Evolutionary conservation across 768 basidiomycete species (phyloP).

Genomic region (Agaricus sinodeliciosus): DNA sequence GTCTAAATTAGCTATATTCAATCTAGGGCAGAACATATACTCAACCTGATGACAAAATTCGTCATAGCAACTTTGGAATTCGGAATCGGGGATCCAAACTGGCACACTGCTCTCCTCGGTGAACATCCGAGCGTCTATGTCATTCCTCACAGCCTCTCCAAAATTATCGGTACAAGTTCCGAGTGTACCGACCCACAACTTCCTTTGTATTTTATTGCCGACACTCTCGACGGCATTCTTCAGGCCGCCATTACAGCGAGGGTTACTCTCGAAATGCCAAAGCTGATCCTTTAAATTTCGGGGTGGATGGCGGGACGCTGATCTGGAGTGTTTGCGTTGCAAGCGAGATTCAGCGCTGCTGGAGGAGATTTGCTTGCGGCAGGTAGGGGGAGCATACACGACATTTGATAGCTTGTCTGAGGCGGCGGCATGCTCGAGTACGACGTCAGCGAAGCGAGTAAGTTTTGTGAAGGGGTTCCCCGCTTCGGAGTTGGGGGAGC

Average conservation of each 20-base stretch:
- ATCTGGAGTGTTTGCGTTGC: conserved; percentile 47
- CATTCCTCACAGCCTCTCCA: conserved; percentile 43
- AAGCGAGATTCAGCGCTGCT: conserved; percentile 41
- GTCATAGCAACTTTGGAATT: conserved; percentile 76
- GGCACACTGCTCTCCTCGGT: conserved; percentile 33
- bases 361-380: conserved; percentile 40
- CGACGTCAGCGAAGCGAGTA: conserved; percentile 25
- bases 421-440: conserved; percentile 11
- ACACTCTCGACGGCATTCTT: conserved; percentile 78
- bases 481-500: conserved; percentile 36
- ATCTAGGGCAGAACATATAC: conserved; percentile 17
- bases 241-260: conserved; percentile 77
- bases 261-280: conserved; percentile 50
- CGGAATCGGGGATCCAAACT: conserved; percentile 79
- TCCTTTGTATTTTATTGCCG: conserved; percentile 41
- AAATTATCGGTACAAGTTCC: conserved; percentile 66
- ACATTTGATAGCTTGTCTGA: neutral
- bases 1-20: conserved; percentile 14
- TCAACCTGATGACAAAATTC: conserved; percentile 81
- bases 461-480: conserved; percentile 54
- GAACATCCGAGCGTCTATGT: conserved; percentile 48
- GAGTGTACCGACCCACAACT: conserved; percentile 65
- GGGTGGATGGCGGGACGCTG: conserved; percentile 40
- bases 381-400: conserved; percentile 15
- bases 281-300: conserved; percentile 16